Base-by-base conservation (phyloP, 371 early-diverging fungal species). In the Mucor indicus region DNA sequence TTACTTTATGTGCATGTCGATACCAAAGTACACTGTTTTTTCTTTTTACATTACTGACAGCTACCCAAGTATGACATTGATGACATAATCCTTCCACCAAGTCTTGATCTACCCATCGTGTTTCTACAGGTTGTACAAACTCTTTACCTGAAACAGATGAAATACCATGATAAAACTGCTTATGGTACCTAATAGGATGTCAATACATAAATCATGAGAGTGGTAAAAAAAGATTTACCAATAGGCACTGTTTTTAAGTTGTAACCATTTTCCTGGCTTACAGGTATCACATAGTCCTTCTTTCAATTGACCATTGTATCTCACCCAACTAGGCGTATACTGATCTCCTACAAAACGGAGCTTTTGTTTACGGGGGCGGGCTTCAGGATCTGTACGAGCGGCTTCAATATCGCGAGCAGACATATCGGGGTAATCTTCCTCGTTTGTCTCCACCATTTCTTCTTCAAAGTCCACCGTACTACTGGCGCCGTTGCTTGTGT, bases 201-300 rank as follows among this genome's bases (percentile, higher is more conserved):
- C 35, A 8, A 9, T 27, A 44, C 9, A n/a, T 38, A n/a, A 15
- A 25, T 20, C 29, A 1, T 27, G 15, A 35, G 15, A 38, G 8
- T 11, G 10, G 17, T 9, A 23, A 39, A 16, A 21, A 10, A 29
- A 13, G 24, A 35, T 17, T 55, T 77, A 89, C 95, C 95, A 95
- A 52, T 75, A 95, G 3, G 95, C 94, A 50, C 90, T 89, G 62
- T 92, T 93, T 60, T 95, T 95, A 17, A 95, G 77, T 60, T 95
- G 91, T 27, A 95, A 69, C 94, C 95, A 95, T 60, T 85, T 85
- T 4, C 90, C 92, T 9, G 92, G 91, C 35, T 68, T 63, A 62
- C 95, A 95, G 4, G 85, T 83, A 29, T 92, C 92, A 67, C 95
- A 95, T 42, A 87, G 78, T 0, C 95, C 95, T 57, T 95, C 94